Evolutionary conservation across 202 grass and related monocot genomes (phyloP), one percentile per base, ranked within the genome.

Genomic region (Zoysia matrella): DNA sequence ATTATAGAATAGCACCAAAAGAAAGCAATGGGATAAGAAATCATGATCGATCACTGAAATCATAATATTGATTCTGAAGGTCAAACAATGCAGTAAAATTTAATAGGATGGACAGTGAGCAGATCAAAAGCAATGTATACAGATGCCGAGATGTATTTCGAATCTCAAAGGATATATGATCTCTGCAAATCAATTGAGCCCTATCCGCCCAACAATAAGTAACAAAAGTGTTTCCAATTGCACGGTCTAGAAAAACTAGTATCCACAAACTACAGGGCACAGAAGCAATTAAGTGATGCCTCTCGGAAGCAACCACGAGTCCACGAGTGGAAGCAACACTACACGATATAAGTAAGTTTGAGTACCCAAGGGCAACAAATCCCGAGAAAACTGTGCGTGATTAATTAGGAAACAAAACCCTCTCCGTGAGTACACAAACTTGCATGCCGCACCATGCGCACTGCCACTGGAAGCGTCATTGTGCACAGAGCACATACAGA

Each of bases 111-210:
- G 43, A 6, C 10, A 46, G 5, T 15, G 7, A 68, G 7, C 64
- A 75, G 45, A 47, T 81, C 12, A 55, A 30, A 50, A 75, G 69
- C 6, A 9, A 72, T 11, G 55, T 13, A 44, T 4, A 74, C 62
- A 52, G 15, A 44, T 2, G 62, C 1, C 10, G 60, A 63, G 12
- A 52, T 62, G 5, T n/a, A 73, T 9, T 30, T 60, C 8, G 69
- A 61, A 50, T 52, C n/a, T 45, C 45, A 52, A 43, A 43, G 51
- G 61, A 22, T 42, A 56, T 42, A 72, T 58, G 8, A 52, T 68
- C 3, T 58, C 40, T 11, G 3, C 13, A 73, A 45, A 61, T 68
- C 55, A 71, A 47, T 8, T 22, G 10, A 76, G 47, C 14, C 0
- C n/a, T 47, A n/a, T 10, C 8, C 5, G 22, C 11, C 52, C 14